These are phyloP conservation scores for Sphaerostilbella broomeana DNA, from an alignment of 2,329 filamentous ascomycete species.

Conservation along the genomic window DNA sequence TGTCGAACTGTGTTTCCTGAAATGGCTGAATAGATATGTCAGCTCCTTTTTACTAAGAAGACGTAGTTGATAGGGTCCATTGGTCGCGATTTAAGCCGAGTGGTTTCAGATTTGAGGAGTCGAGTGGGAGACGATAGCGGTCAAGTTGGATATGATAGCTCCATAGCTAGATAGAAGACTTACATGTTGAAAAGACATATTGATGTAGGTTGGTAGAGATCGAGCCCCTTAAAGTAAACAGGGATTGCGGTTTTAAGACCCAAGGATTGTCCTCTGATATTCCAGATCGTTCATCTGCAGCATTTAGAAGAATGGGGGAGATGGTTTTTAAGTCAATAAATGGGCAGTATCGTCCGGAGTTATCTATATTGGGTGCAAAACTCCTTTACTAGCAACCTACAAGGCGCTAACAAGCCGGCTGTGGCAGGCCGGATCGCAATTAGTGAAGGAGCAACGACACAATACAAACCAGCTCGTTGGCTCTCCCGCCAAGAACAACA, in stretches of 20 bases:
- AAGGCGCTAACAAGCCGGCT: too few relatives aligned
- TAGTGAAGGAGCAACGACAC: too few relatives aligned
- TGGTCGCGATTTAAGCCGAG: neutral
- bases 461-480: too few relatives aligned
- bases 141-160: neutral
- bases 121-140: neutral
- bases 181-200: conserved; percentile 13
- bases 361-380: too few relatives aligned
- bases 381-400: too few relatives aligned
- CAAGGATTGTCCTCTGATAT: neutral
- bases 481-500: neutral
- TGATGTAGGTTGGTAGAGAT: neutral
- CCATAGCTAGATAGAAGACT: neutral
- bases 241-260: neutral
- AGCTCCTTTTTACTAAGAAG: neutral
- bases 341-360: too few relatives aligned
- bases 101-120: neutral
- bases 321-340: neutral
- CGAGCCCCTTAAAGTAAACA: neutral
- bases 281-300: too few relatives aligned
- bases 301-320: too few relatives aligned
- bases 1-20: conserved; percentile 56
- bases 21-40: conserved; percentile 31
- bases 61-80: neutral
- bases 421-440: too few relatives aligned